A percentile compares a stretch with the other conserved stretches of the same genome.
Conservation (phyloP, 2,329 filamentous ascomycete genomes). For the Thelonectria olida region DNA sequence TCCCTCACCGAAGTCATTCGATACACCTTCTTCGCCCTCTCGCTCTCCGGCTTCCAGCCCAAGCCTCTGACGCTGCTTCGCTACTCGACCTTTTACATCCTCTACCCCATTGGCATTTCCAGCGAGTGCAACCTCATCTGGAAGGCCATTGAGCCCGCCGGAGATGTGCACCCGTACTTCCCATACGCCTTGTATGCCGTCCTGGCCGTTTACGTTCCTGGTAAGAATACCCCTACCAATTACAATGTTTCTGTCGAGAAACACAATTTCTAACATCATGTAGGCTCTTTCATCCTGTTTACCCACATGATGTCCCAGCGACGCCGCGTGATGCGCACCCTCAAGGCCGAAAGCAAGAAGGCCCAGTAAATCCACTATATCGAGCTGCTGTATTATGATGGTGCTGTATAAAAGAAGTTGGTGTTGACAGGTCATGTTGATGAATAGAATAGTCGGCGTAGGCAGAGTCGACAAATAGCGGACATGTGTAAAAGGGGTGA, state of each 20-base stretch:
- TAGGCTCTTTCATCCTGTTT: constrained; percentile 83
- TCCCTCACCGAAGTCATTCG: constrained; percentile 90
- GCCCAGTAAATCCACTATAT: constrained; percentile 37
- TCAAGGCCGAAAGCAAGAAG: constrained; percentile 59
- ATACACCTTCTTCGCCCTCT: constrained; percentile 89
- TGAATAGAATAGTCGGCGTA: background rate
- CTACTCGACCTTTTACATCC: constrained; percentile 91
- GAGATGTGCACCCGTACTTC: constrained; percentile 55
- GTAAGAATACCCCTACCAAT: constrained; percentile 57
- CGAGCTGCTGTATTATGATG: background rate
- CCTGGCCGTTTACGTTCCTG: constrained; percentile 81
- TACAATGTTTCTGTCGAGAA: background rate
- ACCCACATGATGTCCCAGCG: constrained; percentile 96
- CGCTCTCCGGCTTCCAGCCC: constrained; percentile 71
- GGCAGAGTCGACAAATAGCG: background rate
- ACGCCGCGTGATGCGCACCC: constrained; percentile 76
- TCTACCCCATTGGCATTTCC: constrained; percentile 91
- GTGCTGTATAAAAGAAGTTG: background rate
- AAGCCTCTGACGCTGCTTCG: constrained; percentile 78
- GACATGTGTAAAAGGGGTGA: background rate
- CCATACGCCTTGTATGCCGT: constrained; percentile 71
- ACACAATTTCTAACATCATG: background rate
- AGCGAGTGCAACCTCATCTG: constrained; percentile 88
- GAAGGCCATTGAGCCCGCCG: constrained; percentile 70
- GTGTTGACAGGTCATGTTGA: background rate